Evolutionary conservation across 495 filamentous ascomycete species (phyloP), one percentile per base, ranked within the genome.

Genomic region (Neurospora sp.): DNA sequence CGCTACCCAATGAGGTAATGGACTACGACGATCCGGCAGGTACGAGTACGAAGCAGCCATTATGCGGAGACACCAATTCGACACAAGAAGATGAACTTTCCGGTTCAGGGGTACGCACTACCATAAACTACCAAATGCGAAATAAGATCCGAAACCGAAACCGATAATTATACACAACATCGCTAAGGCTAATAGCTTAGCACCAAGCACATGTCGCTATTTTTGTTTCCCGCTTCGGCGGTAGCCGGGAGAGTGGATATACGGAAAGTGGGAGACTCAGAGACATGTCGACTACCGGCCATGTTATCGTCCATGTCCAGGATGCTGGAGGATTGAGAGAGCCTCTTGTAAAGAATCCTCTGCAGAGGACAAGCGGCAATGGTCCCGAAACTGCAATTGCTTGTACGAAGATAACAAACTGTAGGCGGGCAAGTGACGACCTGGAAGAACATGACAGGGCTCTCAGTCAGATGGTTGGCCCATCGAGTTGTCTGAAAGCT

Each of bases 31-130:
- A 53, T 53, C 45, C 38, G 65, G 65, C 61, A 69, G 71, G 71
- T 75, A 72, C 73, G 73, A 75, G 73, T 75, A 75, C 73, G 73
- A 75, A 53, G 45, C 45, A 27, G 45, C 45, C 45, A 22, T 22
- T 5, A 27, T 53, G 45, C 45, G 45, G 45, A 53, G 45, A 53
- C 45, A n/a, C 42, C 20, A 47, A 22, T 47, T 12, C n/a, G 45
- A 22, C 45, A 53, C 45, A 22, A 53, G 3, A 53, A 53, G 9
- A 53, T 53, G 45, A 53, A 27, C 12, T 53, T 53, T 20, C 45
- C 45, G n/a, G 45, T 14, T 53, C 20, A 53, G 45, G 45, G 45
- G 45, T 12, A 45, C 18, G 42, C 39, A 14, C 39, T 40, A 40
- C 39, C 35, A 0, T 37, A 40, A 12, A 44, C 16, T n/a, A 44